A percentile compares a stretch with the other conserved stretches of the same genome.
phyloP scores from a whole-genome alignment of 345 rosid genomes.

The Syzygium oleosum region DNA sequence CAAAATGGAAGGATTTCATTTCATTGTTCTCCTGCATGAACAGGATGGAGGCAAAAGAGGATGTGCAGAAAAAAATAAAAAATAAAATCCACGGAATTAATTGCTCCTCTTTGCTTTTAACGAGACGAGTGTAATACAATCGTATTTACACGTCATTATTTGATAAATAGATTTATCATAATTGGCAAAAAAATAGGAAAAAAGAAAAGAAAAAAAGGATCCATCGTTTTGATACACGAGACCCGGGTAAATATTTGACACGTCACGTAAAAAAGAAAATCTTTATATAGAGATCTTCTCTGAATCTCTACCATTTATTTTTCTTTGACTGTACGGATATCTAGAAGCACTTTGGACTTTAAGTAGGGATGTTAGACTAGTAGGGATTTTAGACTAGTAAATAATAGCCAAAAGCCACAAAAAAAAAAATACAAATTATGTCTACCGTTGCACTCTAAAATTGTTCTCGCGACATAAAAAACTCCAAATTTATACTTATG shows the following conservation, averaged over 20 bases:
- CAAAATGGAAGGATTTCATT: conserved; percentile 21
- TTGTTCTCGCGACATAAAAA: too few relatives aligned
- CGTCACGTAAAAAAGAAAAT: not conserved
- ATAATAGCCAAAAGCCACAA: too few relatives aligned
- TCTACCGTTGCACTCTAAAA: too few relatives aligned
- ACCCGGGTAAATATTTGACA: not conserved
- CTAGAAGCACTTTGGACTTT: not conserved
- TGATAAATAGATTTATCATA: not conserved
- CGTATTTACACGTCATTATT: not conserved
- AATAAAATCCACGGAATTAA: not conserved
- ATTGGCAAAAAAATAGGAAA: accelerated
- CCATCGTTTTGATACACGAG: not conserved
- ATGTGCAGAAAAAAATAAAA: not conserved
- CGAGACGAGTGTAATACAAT: not conserved
- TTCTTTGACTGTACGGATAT: not conserved
- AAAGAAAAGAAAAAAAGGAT: not conserved
- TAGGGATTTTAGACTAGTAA: not conserved
- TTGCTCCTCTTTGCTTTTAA: not conserved
- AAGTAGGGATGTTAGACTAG: not conserved
- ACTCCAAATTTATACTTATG: too few relatives aligned
- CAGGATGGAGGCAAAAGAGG: not conserved
- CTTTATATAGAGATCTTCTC: not conserved
- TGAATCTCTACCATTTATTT: not conserved
- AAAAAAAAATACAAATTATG: too few relatives aligned
- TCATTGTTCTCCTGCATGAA: not conserved